phyloP scores from a whole-genome alignment of 352 stramenopile species.

The Thalassiosira mediterranea region DNA sequence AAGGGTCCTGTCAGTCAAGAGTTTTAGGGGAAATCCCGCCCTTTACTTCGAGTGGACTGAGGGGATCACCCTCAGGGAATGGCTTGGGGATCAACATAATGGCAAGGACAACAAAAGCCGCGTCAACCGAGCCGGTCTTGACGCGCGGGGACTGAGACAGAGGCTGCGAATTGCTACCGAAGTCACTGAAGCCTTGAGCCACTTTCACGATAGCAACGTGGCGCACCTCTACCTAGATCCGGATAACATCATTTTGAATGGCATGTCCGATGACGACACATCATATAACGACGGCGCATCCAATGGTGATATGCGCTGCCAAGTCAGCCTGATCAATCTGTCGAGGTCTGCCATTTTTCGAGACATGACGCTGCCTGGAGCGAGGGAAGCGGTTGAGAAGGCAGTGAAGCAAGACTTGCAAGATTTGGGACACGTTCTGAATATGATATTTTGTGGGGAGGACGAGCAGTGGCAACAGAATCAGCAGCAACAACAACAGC shows the following conservation, averaged over 20 bases:
- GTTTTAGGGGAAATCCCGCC: conserved; percentile 7
- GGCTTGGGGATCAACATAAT: not conserved
- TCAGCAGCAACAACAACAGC: not conserved
- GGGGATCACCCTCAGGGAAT: not conserved
- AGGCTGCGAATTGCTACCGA: not conserved
- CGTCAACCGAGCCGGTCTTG: too few relatives aligned
- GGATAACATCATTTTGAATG: conserved; percentile 14
- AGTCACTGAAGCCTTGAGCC: not conserved
- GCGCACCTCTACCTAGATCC: not conserved
- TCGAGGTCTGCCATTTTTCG: conserved; percentile 1
- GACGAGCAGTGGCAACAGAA: not conserved
- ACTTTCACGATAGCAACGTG: conserved; percentile 5
- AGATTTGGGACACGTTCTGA: not conserved
- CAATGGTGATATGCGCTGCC: not conserved
- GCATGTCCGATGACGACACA: not conserved
- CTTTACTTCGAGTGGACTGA: conserved; percentile 10
- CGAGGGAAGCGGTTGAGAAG: not conserved
- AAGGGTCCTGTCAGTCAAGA: not conserved
- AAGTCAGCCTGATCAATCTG: conserved; percentile 12
- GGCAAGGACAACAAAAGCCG: too few relatives aligned
- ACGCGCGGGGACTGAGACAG: not conserved
- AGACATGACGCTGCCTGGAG: not conserved
- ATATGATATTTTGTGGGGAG: not conserved
- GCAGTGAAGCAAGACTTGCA: conserved; percentile 1
- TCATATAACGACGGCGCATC: not conserved